Evolutionary conservation across 2,329 filamentous ascomycete species (phyloP).

Genomic region (Xylariaceae sp.): DNA sequence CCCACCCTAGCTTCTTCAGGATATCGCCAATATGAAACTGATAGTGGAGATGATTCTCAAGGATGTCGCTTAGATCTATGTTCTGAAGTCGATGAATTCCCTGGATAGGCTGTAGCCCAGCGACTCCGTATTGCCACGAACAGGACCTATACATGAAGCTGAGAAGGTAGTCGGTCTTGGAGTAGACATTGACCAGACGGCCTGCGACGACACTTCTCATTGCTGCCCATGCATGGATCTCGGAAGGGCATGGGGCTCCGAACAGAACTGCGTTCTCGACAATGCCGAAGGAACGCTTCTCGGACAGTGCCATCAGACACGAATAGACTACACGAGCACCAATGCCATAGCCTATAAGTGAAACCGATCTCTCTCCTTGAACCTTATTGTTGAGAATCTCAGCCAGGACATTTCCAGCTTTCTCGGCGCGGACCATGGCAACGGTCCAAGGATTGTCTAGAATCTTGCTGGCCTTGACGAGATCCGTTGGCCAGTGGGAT

Average conservation of each 20-base stretch:
- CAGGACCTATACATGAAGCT: conserved; percentile 83
- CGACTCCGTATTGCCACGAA: conserved; percentile 77
- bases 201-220: conserved; percentile 77
- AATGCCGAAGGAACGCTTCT: conserved; percentile 75
- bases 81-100: conserved; percentile 66
- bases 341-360: conserved; percentile 75
- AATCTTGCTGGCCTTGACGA: conserved; percentile 67
- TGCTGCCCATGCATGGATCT: conserved; percentile 68
- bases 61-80: conserved; percentile 60
- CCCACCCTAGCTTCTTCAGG: conserved; percentile 63
- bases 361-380: conserved; percentile 78
- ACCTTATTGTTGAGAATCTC: conserved; percentile 78
- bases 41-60: conserved; percentile 68
- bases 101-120: conserved; percentile 72
- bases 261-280: conserved; percentile 82
- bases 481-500: conserved; percentile 56
- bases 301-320: conserved; percentile 72
- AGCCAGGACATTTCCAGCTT: conserved; percentile 65
- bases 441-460: conserved; percentile 80
- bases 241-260: conserved; percentile 73
- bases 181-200: conserved; percentile 86
- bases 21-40: conserved; percentile 63
- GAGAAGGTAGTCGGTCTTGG: conserved; percentile 80
- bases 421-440: conserved; percentile 72
- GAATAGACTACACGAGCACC: conserved; percentile 79